Percentiles rank a stretch among this genome's conserved stretches.
Evolutionary conservation across 2,329 filamentous ascomycete species (phyloP).

Genomic region (Fusarium miscanthi): DNA sequence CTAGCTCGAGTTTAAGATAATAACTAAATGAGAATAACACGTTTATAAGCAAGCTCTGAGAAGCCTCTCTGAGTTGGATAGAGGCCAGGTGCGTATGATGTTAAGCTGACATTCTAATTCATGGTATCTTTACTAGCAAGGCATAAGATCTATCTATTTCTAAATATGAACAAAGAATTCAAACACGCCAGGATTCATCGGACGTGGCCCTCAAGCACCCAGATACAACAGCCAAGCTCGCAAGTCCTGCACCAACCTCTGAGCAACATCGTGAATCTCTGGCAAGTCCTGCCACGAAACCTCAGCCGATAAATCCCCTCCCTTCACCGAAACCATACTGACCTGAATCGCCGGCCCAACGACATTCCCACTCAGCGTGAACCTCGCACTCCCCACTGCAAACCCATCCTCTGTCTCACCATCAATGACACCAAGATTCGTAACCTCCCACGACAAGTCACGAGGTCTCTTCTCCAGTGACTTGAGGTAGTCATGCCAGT

Average conservation of each 20-base stretch:
- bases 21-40: too few species aligned
- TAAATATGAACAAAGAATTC: too few species aligned
- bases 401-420: background rate
- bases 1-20: too few species aligned
- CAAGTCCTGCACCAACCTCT: background rate
- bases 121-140: background rate
- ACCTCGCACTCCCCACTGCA: background rate
- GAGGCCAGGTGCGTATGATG: rapidly evolving
- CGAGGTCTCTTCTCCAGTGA: background rate
- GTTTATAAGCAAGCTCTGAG: rapidly evolving
- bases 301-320: background rate
- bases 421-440: slow-evolving; percentile 8
- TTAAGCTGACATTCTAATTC: rapidly evolving
- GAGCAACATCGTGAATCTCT: background rate
- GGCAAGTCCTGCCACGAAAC: slow-evolving; percentile 5
- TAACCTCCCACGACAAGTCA: slow-evolving; percentile 5
- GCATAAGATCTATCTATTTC: background rate
- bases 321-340: background rate
- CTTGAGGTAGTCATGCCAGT: slow-evolving; percentile 9
- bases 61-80: too few species aligned
- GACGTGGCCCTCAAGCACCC: background rate
- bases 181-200: rapidly evolving
- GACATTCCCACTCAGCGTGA: background rate
- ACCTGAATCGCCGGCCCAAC: slow-evolving; percentile 10
- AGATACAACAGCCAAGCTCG: background rate